Conservation (phyloP, 306 rosid genomes). For the Trifolium dubium region DNA sequence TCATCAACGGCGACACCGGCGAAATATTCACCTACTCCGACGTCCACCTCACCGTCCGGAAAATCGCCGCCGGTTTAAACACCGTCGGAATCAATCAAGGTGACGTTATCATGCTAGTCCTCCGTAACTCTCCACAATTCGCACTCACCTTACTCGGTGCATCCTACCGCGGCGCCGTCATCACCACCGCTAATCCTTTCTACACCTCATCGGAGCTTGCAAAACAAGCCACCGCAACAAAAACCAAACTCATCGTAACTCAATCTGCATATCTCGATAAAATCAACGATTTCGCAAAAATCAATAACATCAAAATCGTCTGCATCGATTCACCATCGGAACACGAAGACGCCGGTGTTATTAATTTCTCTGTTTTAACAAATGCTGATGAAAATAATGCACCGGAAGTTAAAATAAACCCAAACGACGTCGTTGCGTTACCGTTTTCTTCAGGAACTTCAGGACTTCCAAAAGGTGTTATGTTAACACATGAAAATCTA, state of each 20-base stretch:
- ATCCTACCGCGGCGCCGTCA: slow-evolving; percentile 57
- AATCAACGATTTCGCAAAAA: slow-evolving; percentile 46
- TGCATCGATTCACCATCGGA: slow-evolving; percentile 40
- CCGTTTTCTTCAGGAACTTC: slow-evolving; percentile 87
- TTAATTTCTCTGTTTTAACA: slow-evolving; percentile 46
- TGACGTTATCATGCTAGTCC: slow-evolving; percentile 83
- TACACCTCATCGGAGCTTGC: slow-evolving; percentile 65
- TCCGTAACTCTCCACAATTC: slow-evolving; percentile 79
- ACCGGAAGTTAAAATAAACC: slow-evolving; percentile 59
- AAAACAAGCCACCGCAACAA: slow-evolving; percentile 61
- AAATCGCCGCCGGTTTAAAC: slow-evolving; percentile 65
- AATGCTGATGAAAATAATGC: slow-evolving; percentile 51
- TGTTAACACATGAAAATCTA: slow-evolving; percentile 69
- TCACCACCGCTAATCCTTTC: slow-evolving; percentile 77
- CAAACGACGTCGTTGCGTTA: slow-evolving; percentile 76
- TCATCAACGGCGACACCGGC: slow-evolving; percentile 69
- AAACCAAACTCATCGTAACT: slow-evolving; percentile 57
- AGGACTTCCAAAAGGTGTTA: slow-evolving; percentile 76
- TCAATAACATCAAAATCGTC: slow-evolving; percentile 41
- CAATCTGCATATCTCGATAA: slow-evolving; percentile 54
- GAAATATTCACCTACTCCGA: slow-evolving; percentile 54
- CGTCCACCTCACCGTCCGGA: slow-evolving; percentile 59
- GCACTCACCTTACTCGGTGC: slow-evolving; percentile 77
- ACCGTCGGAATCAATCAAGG: slow-evolving; percentile 57
- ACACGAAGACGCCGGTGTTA: not conserved